Conservation (phyloP, 2,329 filamentous ascomycete species). For the Trichoderma lentiforme region DNA sequence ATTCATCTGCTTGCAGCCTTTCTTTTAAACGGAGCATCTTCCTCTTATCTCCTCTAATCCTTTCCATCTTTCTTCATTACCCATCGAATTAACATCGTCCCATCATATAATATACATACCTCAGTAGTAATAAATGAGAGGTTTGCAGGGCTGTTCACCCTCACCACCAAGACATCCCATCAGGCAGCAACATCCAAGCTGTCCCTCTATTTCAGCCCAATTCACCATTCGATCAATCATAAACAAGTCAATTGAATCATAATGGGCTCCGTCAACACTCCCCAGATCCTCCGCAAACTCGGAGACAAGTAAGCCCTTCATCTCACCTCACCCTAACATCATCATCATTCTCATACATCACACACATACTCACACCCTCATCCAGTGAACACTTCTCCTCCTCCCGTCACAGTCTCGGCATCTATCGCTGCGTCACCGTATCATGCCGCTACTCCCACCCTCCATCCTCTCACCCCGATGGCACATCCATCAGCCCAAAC, state of each 20-base stretch:
- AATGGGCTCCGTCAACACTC: neutral
- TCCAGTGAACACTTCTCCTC: constrained; percentile 45
- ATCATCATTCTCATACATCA: too few species aligned
- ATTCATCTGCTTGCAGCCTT: neutral
- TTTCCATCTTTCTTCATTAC: neutral
- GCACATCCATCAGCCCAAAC: constrained; percentile 7
- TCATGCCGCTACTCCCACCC: constrained; percentile 41
- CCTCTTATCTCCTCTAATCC: neutral
- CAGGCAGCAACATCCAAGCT: neutral
- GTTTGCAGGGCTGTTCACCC: neutral
- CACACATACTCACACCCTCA: constrained; percentile 8
- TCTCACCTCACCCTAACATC: neutral
- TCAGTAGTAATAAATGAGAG: neutral
- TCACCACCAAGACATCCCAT: neutral
- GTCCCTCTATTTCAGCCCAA: neutral
- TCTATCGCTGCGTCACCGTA: constrained; percentile 46
- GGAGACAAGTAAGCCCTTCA: constrained; percentile 26
- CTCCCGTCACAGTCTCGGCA: constrained; percentile 44
- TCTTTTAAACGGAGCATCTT: neutral
- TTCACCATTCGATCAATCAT: neutral
- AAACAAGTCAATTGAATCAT: neutral
- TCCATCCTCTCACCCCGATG: neutral
- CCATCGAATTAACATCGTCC: neutral
- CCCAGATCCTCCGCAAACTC: constrained; percentile 26
- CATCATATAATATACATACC: neutral